A percentile compares a stretch with the other conserved stretches of the same genome.
phyloP scores from a whole-genome alignment of 495 filamentous ascomycete species.

The Cercophora scortea region DNA sequence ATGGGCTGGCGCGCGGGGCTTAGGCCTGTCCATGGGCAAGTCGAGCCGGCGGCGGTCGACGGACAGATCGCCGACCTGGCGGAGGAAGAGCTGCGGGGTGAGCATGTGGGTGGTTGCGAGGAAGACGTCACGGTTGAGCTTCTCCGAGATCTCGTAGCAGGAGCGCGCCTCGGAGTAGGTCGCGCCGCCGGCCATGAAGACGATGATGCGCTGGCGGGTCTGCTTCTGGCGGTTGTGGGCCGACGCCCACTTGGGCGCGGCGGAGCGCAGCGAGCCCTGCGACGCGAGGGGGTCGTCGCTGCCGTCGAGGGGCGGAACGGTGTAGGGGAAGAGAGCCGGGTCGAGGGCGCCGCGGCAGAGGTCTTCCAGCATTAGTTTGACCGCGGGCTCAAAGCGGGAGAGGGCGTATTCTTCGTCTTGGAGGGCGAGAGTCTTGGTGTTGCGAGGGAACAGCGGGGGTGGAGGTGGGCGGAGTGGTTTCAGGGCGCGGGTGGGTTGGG shows the following conservation, averaged over 20 bases:
- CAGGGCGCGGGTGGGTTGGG: conserved; percentile 60
- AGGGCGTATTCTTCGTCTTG: conserved; percentile 55
- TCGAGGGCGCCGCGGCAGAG: conserved; percentile 59
- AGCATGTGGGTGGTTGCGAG: conserved; percentile 90
- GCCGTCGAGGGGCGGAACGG: conserved; percentile 51
- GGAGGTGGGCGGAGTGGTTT: conserved; percentile 64
- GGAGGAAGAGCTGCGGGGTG: conserved; percentile 68
- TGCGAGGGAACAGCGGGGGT: conserved; percentile 60
- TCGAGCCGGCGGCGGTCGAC: conserved; percentile 64
- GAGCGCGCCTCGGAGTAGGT: conserved; percentile 82
- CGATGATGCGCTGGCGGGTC: conserved; percentile 80
- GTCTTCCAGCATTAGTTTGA: conserved; percentile 75
- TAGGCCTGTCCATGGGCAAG: conserved; percentile 73
- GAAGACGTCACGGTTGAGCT: conserved; percentile 71
- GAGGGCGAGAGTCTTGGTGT: conserved; percentile 39
- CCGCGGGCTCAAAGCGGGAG: conserved; percentile 60
- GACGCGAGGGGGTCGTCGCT: conserved; percentile 48
- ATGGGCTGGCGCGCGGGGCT: conserved; percentile 74
- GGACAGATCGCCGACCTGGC: conserved; percentile 73
- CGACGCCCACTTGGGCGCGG: conserved; percentile 90
- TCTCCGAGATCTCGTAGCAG: conserved; percentile 78
- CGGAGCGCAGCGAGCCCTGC: conserved; percentile 73
- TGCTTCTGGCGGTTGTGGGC: conserved; percentile 67
- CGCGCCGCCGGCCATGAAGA: conserved; percentile 94
- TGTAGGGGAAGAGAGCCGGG: conserved; percentile 69